Conservation (phyloP, 257 asterid genomes). For the Salvia hispanica region DNA sequence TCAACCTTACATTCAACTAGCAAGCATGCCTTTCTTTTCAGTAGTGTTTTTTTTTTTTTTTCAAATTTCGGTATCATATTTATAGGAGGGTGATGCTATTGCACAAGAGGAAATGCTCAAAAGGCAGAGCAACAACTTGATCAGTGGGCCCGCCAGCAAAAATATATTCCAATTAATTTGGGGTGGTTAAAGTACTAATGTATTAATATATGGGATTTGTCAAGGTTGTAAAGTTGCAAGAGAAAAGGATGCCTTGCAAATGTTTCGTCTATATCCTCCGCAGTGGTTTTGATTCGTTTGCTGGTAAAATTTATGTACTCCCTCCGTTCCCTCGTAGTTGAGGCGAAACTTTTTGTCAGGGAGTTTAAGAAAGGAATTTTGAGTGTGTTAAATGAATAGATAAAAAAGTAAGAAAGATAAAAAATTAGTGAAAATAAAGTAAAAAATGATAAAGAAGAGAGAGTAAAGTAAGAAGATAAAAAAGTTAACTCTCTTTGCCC, state of each 20-base stretch:
- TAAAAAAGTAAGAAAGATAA: no score
- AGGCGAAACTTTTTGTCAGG: no score
- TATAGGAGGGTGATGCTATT: constrained; percentile 65
- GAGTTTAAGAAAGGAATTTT: no score
- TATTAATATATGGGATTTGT: neutral
- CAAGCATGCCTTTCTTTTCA: constrained; percentile 3
- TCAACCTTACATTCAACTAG: neutral
- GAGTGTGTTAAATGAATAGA: no score
- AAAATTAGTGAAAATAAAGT: no score
- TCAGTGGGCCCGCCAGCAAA: constrained; percentile 78
- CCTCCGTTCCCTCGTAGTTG: no score
- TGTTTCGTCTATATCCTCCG: neutral
- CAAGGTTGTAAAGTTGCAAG: neutral
- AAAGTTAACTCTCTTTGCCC: no score
- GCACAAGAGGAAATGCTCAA: constrained; percentile 94
- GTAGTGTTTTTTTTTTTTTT: neutral
- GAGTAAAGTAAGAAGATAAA: no score
- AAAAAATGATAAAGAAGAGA: no score
- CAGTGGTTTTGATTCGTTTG: no score
- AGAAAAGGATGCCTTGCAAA: neutral
- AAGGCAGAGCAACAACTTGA: constrained; percentile 71
- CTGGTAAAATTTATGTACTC: no score
- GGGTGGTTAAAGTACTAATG: constrained; percentile 48
- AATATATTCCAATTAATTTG: constrained; percentile 82
- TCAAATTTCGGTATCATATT: neutral